Evolutionary conservation across 805 yeast species (phyloP), one percentile per base, ranked within the genome.

Genomic region (Cyberlindnera euphorbiiphila): DNA sequence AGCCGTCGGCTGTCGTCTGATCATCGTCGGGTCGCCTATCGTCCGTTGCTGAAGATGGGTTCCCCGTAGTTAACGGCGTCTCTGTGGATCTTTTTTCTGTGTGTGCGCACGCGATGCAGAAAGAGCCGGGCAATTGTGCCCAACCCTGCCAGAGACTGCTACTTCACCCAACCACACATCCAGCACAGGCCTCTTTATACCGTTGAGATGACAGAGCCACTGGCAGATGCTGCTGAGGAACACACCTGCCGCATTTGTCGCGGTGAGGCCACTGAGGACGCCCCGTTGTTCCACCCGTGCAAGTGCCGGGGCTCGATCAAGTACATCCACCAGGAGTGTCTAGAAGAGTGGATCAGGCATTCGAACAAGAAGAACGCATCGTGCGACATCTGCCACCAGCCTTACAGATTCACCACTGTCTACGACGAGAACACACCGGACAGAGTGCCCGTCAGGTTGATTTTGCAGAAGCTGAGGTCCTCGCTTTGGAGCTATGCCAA

Each of bases 301-400:
- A 81, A 76, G 53, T 93, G 98, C 62, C 71, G 87, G 36, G 99
- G 99, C 2, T 83, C 95, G 11, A 94, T 93, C 58, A 83, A 82
- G 57, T 89, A 80, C 53, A 85, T 93, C 37, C 99, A 93, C 59
- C 95, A 91, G 59, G 94, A 83, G 39, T 93, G 99, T 60, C 62
- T 91, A 31, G 65, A 78, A 51, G 93, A 86, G 53, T 91, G 98
- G 98, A 72, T 93, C 27, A 68, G 71, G 34, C 88, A 49, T 37
- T 50, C 54, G 17, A 64, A 64, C 20, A 76, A 79, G 29, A 39
- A 32, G 42, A 71, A 71, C 23, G 69, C 80, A 10, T 69, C 74
- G 25, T 93, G 98, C 70, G 98, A 91, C 58, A 84, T 93, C 27
- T 93, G 98, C 59, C 82, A 87, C 51, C 68, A 83, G 24, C 74